Conservation (phyloP, 1,284 basidiomycete genomes). For the Sphaerobolus stellatus region DNA sequence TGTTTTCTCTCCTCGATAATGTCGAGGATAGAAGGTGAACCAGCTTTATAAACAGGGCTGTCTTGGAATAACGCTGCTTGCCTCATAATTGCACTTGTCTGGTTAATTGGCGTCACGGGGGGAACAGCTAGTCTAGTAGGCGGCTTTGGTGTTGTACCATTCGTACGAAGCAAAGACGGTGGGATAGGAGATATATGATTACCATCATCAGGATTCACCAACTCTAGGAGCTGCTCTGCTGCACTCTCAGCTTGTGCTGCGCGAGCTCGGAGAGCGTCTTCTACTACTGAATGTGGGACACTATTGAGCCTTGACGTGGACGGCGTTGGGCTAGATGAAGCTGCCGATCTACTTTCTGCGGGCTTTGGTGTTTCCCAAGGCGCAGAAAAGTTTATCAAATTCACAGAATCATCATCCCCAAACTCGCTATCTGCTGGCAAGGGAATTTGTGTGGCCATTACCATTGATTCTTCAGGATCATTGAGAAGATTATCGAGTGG, state of each 20-base stretch:
- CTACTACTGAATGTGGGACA: slow-evolving; percentile 57
- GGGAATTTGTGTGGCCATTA: slow-evolving; percentile 67
- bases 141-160: slow-evolving; percentile 39
- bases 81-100: slow-evolving; percentile 56
- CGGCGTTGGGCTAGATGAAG: slow-evolving; percentile 24
- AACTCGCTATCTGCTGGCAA: slow-evolving; percentile 72
- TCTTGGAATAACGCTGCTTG: slow-evolving; percentile 77
- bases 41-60: slow-evolving; percentile 61
- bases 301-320: slow-evolving; percentile 34
- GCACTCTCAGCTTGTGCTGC: slow-evolving; percentile 89
- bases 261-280: slow-evolving; percentile 79
- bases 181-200: slow-evolving; percentile 53
- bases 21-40: slow-evolving; percentile 56
- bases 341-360: not conserved
- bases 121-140: slow-evolving; percentile 29
- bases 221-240: slow-evolving; percentile 75
- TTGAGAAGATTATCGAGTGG: not conserved
- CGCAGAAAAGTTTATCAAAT: slow-evolving; percentile 69
- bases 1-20: slow-evolving; percentile 58
- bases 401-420: slow-evolving; percentile 57
- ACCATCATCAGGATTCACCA: slow-evolving; percentile 70
- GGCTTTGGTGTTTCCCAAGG: slow-evolving; percentile 62
- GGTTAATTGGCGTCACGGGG: slow-evolving; percentile 65
- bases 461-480: slow-evolving; percentile 56
- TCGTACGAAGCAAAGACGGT: slow-evolving; percentile 48